Conservation (phyloP, 2,329 filamentous ascomycete species). For the Fusarium armeniacum region DNA sequence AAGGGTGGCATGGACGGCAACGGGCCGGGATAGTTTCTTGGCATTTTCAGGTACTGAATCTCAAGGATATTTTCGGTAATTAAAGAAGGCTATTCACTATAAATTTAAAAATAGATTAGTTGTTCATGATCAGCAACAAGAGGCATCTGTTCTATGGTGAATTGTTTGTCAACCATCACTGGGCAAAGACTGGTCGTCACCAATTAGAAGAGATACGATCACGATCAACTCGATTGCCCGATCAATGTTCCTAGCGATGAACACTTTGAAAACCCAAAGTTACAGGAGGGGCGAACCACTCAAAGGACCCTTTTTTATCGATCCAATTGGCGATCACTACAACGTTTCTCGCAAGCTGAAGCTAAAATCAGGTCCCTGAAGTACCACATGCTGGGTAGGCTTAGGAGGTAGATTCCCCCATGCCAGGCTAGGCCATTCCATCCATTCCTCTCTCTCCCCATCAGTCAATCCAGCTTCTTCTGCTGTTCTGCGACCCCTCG, state of each 20-base stretch:
- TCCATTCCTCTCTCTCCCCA: slow-evolving; percentile 1
- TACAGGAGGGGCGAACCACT: slow-evolving; percentile 24
- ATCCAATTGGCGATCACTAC: slow-evolving; percentile 33
- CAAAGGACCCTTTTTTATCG: slow-evolving; percentile 15
- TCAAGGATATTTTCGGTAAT: slow-evolving; percentile 9
- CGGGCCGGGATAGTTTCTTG: slow-evolving; percentile 38
- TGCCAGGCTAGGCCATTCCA: not conserved
- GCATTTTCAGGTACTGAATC: slow-evolving; percentile 22
- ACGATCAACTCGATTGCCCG: not conserved
- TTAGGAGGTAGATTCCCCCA: slow-evolving; percentile 7
- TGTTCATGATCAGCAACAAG: not conserved
- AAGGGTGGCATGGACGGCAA: slow-evolving; percentile 32
- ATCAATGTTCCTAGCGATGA: not conserved
- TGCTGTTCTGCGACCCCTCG: slow-evolving; percentile 35
- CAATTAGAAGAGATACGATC: not conserved
- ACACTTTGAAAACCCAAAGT: slow-evolving; percentile 13
- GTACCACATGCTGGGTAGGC: slow-evolving; percentile 5
- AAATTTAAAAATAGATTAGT: not conserved
- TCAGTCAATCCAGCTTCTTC: slow-evolving; percentile 11
- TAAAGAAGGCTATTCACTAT: not conserved
- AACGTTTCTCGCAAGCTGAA: slow-evolving; percentile 22
- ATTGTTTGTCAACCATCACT: not conserved
- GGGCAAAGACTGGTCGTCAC: not conserved
- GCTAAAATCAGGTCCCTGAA: slow-evolving; percentile 27
- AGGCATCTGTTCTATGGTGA: not conserved